A percentile compares a stretch with the other conserved stretches of the same genome.
Conservation (phyloP, 2,329 filamentous ascomycete genomes). For the Colletotrichum brevisporum region DNA sequence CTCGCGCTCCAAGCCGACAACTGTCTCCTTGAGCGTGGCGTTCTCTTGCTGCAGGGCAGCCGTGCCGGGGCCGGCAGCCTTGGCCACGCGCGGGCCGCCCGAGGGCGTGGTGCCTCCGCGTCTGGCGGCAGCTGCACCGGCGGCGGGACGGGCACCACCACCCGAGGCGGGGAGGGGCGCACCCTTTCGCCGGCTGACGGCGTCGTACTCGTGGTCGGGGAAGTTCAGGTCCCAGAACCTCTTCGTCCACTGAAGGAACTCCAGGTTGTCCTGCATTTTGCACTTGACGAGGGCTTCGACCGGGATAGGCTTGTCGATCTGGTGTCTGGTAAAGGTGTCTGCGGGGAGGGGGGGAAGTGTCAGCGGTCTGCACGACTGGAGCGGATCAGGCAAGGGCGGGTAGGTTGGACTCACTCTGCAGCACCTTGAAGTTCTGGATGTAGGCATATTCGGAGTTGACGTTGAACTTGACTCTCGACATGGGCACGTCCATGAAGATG, state of each 20-base stretch:
- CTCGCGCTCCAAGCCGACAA: conserved; percentile 94
- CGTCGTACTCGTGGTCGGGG: conserved; percentile 97
- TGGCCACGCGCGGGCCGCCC: conserved; percentile 62
- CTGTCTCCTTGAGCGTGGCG: conserved; percentile 90
- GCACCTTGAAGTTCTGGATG: conserved; percentile 97
- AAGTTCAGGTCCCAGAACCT: conserved; percentile 98
- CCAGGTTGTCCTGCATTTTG: conserved; percentile 99
- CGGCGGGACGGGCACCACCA: conserved; percentile 62
- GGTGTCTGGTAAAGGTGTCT: conserved; percentile 89
- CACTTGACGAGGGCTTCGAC: conserved; percentile 94
- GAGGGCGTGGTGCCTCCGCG: conserved; percentile 75
- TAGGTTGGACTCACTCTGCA: conserved; percentile 80
- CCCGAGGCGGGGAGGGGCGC: conserved; percentile 70
- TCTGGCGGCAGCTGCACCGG: conserved; percentile 65
- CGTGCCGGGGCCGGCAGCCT: conserved; percentile 66
- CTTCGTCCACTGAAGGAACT: conserved; percentile 98
- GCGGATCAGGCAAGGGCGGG: neutral
- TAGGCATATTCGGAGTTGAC: conserved; percentile 98
- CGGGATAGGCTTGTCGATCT: conserved; percentile 89
- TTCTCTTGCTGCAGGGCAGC: conserved; percentile 89
- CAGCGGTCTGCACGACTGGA: conserved; percentile 6
- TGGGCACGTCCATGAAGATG: conserved; percentile 95
- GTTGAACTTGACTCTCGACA: conserved; percentile 98
- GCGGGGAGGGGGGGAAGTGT: conserved; percentile 15
- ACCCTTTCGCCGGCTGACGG: conserved; percentile 86